phyloP scores from a whole-genome alignment of 2,329 filamentous ascomycete species.

The Pseudogymnoascus sp. region DNA sequence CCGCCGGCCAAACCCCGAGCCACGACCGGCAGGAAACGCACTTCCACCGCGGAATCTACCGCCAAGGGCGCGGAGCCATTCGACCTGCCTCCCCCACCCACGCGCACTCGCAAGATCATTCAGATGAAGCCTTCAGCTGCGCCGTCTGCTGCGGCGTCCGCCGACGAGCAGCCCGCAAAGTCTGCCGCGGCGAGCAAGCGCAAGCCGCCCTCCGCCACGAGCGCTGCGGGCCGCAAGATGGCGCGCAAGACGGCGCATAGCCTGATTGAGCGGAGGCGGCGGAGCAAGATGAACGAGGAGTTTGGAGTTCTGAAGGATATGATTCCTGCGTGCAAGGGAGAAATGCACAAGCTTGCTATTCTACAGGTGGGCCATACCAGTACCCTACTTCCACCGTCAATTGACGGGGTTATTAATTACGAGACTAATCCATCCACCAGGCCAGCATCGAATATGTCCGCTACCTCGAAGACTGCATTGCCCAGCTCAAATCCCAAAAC shows the following conservation, averaged over 20 bases:
- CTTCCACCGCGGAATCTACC: constrained; percentile 33
- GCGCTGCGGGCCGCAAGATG: constrained; percentile 85
- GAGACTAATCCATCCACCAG: constrained; percentile 36
- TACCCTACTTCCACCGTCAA: not conserved
- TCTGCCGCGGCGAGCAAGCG: constrained; percentile 44
- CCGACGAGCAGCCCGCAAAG: constrained; percentile 17
- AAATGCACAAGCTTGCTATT: constrained; percentile 97
- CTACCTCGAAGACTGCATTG: constrained; percentile 83
- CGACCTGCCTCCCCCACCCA: constrained; percentile 82
- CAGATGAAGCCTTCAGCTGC: constrained; percentile 72
- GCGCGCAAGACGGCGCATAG: constrained; percentile 95
- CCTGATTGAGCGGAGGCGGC: constrained; percentile 77
- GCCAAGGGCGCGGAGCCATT: constrained; percentile 50
- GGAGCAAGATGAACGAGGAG: constrained; percentile 99
- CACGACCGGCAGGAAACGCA: constrained; percentile 34
- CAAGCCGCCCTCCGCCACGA: constrained; percentile 68
- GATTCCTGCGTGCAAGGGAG: constrained; percentile 91
- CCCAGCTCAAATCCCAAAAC: constrained; percentile 59
- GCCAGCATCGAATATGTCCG: constrained; percentile 94
- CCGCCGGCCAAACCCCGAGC: constrained; percentile 31
- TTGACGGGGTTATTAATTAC: constrained; percentile 5
- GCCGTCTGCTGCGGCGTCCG: constrained; percentile 12
- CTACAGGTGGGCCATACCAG: constrained; percentile 57
- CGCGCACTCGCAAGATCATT: constrained; percentile 88
- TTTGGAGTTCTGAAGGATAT: constrained; percentile 88